phyloP scores from a whole-genome alignment of 495 filamentous ascomycete species.

The Hamigera avellanea region DNA sequence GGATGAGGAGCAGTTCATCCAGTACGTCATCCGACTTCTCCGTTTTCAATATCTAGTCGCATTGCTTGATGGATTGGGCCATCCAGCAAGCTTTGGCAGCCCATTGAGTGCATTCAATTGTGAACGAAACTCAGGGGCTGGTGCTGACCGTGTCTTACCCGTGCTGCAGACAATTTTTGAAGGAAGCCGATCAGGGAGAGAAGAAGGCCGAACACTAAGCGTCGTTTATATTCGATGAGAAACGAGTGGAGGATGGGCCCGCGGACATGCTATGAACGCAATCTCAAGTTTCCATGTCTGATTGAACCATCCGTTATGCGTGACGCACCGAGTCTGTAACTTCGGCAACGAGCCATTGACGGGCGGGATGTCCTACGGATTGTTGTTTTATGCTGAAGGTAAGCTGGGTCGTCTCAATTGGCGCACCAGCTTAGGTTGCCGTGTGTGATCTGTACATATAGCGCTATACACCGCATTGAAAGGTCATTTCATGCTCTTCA shows the following conservation, averaged over 20 bases:
- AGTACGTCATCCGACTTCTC: conserved; percentile 45
- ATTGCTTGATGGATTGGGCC: conserved; percentile 2
- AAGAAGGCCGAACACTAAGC: conserved; percentile 59
- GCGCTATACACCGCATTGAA: conserved; percentile 32
- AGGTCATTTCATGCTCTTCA: conserved; percentile 8
- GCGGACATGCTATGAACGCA: background rate
- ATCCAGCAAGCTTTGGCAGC: conserved; percentile 2
- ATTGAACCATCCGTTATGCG: too few species aligned
- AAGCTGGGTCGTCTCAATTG: conserved; percentile 3
- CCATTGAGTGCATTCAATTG: conserved; percentile 1
- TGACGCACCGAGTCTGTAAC: background rate
- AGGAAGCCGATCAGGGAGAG: conserved; percentile 56
- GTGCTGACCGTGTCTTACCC: background rate
- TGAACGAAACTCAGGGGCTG: conserved; percentile 1
- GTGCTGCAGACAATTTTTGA: conserved; percentile 60
- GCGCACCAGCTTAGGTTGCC: too few species aligned
- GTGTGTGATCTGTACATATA: conserved; percentile 25
- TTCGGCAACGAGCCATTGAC: too few species aligned
- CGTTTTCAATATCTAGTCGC: background rate
- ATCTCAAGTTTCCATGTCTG: background rate
- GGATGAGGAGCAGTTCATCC: conserved; percentile 96
- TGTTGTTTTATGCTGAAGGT: conserved; percentile 5
- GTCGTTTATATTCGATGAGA: conserved; percentile 2
- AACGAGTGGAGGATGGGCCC: conserved; percentile 4
- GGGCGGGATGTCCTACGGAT: conserved; percentile 1